Evolutionary conservation across 495 filamentous ascomycete genomes (phyloP).

Genomic region (Talaromyces wortmannii): DNA sequence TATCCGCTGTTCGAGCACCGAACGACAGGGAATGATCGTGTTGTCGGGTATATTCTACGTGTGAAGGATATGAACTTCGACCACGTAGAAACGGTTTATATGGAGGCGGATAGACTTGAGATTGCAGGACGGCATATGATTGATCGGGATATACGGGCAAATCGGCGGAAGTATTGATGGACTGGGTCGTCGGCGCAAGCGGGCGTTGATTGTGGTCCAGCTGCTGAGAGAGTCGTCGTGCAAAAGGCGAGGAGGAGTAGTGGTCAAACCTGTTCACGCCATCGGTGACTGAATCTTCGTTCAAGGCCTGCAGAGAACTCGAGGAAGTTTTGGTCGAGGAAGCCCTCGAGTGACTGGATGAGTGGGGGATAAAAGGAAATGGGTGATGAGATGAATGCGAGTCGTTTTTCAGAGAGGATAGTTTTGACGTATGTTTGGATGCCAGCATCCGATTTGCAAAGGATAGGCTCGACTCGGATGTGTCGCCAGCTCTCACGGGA

Average conservation of each 20-base stretch:
- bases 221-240: constrained; percentile 18
- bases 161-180: constrained; percentile 14
- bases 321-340: constrained; percentile 39
- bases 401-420: neutral
- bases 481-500: neutral
- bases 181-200: neutral
- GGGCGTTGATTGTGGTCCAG: constrained; percentile 10
- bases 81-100: constrained; percentile 31
- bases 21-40: constrained; percentile 20
- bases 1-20: constrained; percentile 44
- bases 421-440: constrained; percentile 2
- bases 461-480: constrained; percentile 1
- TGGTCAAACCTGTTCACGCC: constrained; percentile 25
- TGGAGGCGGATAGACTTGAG: constrained; percentile 36
- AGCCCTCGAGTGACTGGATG: constrained; percentile 23
- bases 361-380: constrained; percentile 30
- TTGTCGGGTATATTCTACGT: constrained; percentile 23
- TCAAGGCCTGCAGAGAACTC: constrained; percentile 39
- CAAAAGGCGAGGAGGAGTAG: constrained; percentile 17
- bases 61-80: constrained; percentile 34
- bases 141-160: constrained; percentile 49
- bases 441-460: constrained; percentile 7
- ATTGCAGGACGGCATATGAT: constrained; percentile 44
- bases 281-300: constrained; percentile 37
- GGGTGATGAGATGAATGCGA: constrained; percentile 22